Base-by-base conservation (phyloP, 371 early-diverging fungal species). In the Lichtheimia ramosa region DNA sequence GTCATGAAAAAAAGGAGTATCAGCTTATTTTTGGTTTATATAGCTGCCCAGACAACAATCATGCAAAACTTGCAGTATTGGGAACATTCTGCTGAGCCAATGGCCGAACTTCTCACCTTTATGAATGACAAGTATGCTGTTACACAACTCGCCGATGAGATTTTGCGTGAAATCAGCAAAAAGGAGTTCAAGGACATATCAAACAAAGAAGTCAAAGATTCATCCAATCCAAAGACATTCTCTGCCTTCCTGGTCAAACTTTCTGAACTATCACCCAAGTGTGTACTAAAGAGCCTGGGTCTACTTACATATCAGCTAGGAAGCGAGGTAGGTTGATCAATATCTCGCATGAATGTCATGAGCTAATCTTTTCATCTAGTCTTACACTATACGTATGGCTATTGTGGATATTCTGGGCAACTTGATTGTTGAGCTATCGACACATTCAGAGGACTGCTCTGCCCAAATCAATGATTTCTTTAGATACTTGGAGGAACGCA, bases 11-110 rank as follows among this genome's bases (percentile, higher is more conserved):
- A 49, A 39, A 25, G 5, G 7, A 14, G 43, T 24, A 52, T 51
- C 20, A 59, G 28, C 43, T 39, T 10, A 42, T 46, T 16, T 58
- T n/a, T n/a, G n/a, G 16, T 34, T 18, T 23, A 49, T 50, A 23
- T 61, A 90, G 90, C 79, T 12, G 87, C 91, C n/a, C 87, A 89
- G 64, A 91, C 93, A 0, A 86, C 93, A 14, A 86, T 96, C 18
- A 82, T 91, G 56, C 95, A 96, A 63, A 88, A 92, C 65, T 76
- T 97, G 41, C 91, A 92, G 60, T 96, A 95, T 65, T 94, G 87
- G 81, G 97, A 97, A 50, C 92, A 95, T 61, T 83, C 95, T 20
- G 84, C 93, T 24, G 96, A 98, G 64, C 81, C 89, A 15, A 91
- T 96, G 89, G 98, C 97, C 0, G 92, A 93, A 43, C 77, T 97